A percentile compares a stretch with the other conserved stretches of the same genome.
These are phyloP conservation scores for Termitomyces sp. DNA, from an alignment of 768 basidiomycete species.

Conservation along the genomic window DNA sequence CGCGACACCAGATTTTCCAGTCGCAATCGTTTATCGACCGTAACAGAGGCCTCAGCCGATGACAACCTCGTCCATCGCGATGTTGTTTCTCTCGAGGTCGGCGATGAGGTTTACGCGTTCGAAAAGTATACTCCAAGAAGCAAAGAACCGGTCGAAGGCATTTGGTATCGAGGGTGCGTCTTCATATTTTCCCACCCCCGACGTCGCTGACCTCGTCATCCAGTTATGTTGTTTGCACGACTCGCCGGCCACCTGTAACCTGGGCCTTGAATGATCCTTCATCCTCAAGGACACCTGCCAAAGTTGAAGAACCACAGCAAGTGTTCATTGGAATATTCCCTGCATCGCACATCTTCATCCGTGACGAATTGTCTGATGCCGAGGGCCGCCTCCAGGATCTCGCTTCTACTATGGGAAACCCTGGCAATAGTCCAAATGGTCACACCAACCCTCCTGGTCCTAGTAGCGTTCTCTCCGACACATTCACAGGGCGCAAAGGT, in stretches of 20 bases:
- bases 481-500: constrained; percentile 41
- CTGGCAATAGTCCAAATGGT: constrained; percentile 24
- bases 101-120: constrained; percentile 96
- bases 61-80: constrained; percentile 65
- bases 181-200: constrained; percentile 2
- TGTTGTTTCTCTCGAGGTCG: constrained; percentile 85
- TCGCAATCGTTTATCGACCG: constrained; percentile 54
- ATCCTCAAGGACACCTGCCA: constrained; percentile 43
- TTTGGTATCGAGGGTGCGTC: constrained; percentile 92
- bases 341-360: constrained; percentile 79
- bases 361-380: constrained; percentile 83
- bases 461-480: constrained; percentile 39
- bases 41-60: constrained; percentile 58
- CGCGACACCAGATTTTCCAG: constrained; percentile 61
- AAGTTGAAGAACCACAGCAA: constrained; percentile 74
- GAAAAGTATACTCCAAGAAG: constrained; percentile 77
- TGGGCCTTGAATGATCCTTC: constrained; percentile 63
- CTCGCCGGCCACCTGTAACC: constrained; percentile 64
- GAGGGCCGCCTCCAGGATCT: constrained; percentile 80
- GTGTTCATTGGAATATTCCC: constrained; percentile 96
- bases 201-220: constrained; percentile 2
- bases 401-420: constrained; percentile 44
- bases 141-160: constrained; percentile 65
- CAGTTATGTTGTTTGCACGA: constrained; percentile 85
- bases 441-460: constrained; percentile 23